Base-by-base conservation (phyloP, 1,284 basidiomycete species). In the Cerrena zonata region DNA sequence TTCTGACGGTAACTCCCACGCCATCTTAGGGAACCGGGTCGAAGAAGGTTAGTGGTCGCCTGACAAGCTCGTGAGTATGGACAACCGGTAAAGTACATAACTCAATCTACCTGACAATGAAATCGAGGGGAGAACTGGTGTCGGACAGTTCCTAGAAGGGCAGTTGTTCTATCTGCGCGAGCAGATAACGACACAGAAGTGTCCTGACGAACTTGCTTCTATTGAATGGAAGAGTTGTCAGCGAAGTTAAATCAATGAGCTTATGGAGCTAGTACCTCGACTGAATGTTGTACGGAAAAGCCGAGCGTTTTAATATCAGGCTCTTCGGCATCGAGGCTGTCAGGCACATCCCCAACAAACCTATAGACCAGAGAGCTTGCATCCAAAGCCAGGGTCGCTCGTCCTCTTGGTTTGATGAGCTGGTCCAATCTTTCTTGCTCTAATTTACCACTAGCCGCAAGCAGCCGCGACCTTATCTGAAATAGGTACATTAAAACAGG, bases 101-200 rank as follows among this genome's bases (percentile, higher is more conserved):
- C n/a, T n/a, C n/a, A n/a, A 49, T 69, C 24, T 12, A 72, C 72
- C 62, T 72, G 66, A 39, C 74, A 62, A 40, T 61, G 59, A 22
- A 79, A 61, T 11, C 70, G 66, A 2, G 75, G 74, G 11, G 71
- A 75, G 58, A 71, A 77, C 48, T 77, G 77, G 55, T 79, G 76
- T 49, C 70, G 72, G 22, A 80, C 50, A 0, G 78, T 78, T 24
- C 75, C 75, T 36, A 75, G 55, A 4, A 82, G 44, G 49, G 51
- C 56, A 24, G 53, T 44, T 24, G n/a, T 52, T 23, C 24, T 18
- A 10, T n/a, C 44, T 46, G 26, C n/a, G 47, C 72, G 70, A 47
- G 56, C 60, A 39, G 67, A 48, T 44, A 71, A 22, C 4, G 54
- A 56, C 34, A 34, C 30, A 34, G 30, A 34, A 15, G 30, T 34